phyloP scores from a whole-genome alignment of 257 asterid genomes.

The Solanum gandarillasii region DNA sequence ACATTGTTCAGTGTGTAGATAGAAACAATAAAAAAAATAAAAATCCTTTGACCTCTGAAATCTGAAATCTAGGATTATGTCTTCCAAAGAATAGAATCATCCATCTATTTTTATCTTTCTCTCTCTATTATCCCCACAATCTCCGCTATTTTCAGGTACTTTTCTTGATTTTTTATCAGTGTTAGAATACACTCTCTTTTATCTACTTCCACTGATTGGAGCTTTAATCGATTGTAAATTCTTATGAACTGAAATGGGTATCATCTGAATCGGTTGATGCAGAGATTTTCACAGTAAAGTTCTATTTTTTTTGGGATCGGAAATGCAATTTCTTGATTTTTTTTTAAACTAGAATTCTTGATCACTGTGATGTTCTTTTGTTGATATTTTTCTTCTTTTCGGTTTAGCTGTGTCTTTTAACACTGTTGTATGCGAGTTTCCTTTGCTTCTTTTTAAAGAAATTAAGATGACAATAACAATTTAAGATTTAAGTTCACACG shows the following conservation, averaged over 20 bases:
- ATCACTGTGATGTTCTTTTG: neutral
- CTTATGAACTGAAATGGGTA: neutral
- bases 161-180: neutral
- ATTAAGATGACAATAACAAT: neutral
- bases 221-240: neutral
- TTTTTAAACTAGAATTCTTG: neutral
- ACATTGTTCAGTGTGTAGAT: neutral
- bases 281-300: neutral
- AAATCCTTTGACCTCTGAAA: constrained; percentile 9
- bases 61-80: constrained; percentile 34
- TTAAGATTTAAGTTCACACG: neutral
- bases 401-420: neutral
- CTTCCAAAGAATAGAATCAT: constrained; percentile 12
- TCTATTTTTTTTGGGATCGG: neutral
- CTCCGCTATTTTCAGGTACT: neutral
- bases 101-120: constrained; percentile 3
- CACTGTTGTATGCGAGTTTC: neutral
- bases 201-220: neutral
- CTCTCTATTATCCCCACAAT: neutral
- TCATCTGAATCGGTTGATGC: constrained; percentile 1
- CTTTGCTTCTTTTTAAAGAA: neutral
- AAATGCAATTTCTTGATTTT: neutral
- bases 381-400: neutral
- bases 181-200: neutral
- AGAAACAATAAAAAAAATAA: constrained; percentile 4